Percentiles rank a stretch among this genome's conserved stretches.
These are phyloP conservation scores for Aspergillus intermedius DNA, from an alignment of 2,329 filamentous ascomycete species.

Conservation along the genomic window DNA sequence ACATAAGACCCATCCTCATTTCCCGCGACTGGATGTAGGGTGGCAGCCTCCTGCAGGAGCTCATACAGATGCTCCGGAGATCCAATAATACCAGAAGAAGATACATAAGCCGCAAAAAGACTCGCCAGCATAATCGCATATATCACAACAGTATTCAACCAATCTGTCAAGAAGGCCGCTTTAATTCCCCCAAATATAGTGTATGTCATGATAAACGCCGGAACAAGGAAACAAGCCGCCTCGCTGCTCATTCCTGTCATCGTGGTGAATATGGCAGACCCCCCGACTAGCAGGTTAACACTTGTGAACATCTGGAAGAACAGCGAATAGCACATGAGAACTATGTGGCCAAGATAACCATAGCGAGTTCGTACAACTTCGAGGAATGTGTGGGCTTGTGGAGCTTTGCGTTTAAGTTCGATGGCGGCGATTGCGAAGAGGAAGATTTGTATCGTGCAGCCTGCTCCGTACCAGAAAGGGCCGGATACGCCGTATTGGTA, in stretches of 20 bases:
- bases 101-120: constrained; percentile 74
- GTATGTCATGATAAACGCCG: constrained; percentile 73
- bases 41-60: constrained; percentile 61
- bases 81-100: constrained; percentile 67
- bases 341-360: constrained; percentile 63
- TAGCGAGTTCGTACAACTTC: constrained; percentile 79
- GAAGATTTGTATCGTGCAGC: constrained; percentile 80
- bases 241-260: constrained; percentile 69
- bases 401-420: constrained; percentile 76
- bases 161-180: constrained; percentile 79
- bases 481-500: constrained; percentile 68
- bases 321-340: constrained; percentile 75
- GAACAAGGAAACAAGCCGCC: constrained; percentile 77
- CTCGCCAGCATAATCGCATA: constrained; percentile 67
- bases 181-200: constrained; percentile 73
- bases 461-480: constrained; percentile 58
- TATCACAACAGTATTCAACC: constrained; percentile 66
- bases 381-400: constrained; percentile 73
- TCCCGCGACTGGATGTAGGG: constrained; percentile 66
- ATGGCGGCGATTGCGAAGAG: constrained; percentile 87
- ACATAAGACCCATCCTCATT: constrained; percentile 78
- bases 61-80: constrained; percentile 74
- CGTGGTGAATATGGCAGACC: constrained; percentile 64
- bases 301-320: constrained; percentile 84
- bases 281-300: constrained; percentile 81